phyloP scores from a whole-genome alignment of 2,329 filamentous ascomycete genomes.

The Apiospora pterosperma region DNA sequence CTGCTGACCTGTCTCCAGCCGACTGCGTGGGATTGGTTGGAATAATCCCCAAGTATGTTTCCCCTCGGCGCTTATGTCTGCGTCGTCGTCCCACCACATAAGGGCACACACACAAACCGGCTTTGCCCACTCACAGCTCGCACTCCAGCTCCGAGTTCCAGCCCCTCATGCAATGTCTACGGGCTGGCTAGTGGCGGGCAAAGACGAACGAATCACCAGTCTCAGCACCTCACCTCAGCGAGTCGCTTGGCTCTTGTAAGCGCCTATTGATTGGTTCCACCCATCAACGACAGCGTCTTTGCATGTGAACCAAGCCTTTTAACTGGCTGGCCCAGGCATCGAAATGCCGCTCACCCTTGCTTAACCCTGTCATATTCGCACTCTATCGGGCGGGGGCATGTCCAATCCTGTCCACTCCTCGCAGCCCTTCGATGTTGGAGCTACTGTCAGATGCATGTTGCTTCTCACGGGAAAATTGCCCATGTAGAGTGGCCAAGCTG shows the following conservation, averaged over 20 bases:
- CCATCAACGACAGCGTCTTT: conserved; percentile 17
- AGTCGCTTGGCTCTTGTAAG: conserved; percentile 21
- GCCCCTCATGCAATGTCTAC: neutral
- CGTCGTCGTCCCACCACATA: neutral
- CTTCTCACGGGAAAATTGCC: neutral
- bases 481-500: conserved; percentile 4
- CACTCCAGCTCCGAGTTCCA: neutral
- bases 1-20: neutral
- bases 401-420: conserved; percentile 6
- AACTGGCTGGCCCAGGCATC: conserved; percentile 22
- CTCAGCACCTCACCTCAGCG: conserved; percentile 22
- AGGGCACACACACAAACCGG: neutral
- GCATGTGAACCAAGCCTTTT: conserved; percentile 24
- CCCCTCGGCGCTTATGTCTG: neutral
- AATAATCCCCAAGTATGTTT: neutral
- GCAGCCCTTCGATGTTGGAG: conserved; percentile 4
- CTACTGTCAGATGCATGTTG: neutral
- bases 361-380: conserved; percentile 12
- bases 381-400: conserved; percentile 16
- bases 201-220: conserved; percentile 21
- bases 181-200: neutral
- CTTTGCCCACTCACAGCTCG: neutral
- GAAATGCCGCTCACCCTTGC: conserved; percentile 22
- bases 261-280: conserved; percentile 23
- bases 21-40: neutral